Percentiles rank a stretch among this genome's conserved stretches.
Conservation (phyloP, 495 filamentous ascomycete species). For the Neurospora sp. region DNA sequence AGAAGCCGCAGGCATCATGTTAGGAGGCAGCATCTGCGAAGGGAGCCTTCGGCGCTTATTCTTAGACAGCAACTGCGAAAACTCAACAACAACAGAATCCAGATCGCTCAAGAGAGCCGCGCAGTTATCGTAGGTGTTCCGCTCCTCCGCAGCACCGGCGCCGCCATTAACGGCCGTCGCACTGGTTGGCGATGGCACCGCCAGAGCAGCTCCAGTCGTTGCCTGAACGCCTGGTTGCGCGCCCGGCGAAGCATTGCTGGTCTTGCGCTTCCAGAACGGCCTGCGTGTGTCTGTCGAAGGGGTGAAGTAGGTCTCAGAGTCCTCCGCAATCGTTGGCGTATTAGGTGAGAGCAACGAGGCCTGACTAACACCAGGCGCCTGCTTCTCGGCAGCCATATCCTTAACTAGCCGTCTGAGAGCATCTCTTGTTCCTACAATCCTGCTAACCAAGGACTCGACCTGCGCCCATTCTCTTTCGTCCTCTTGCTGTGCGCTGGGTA, state of each 20-base stretch:
- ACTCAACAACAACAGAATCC: conserved; percentile 71
- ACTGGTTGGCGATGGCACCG: conserved; percentile 44
- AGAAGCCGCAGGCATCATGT: conserved; percentile 34
- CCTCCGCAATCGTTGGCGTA: conserved; percentile 32
- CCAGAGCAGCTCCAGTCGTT: conserved; percentile 45
- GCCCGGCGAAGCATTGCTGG: conserved; percentile 39
- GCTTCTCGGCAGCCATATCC: conserved; percentile 62
- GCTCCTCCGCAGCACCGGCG: conserved; percentile 25
- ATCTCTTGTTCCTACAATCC: conserved; percentile 80
- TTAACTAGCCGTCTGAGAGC: conserved; percentile 74
- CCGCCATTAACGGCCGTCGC: conserved; percentile 24
- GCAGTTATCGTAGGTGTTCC: conserved; percentile 64
- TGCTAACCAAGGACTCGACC: conserved; percentile 71
- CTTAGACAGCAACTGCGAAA: conserved; percentile 61
- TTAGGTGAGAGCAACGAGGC: conserved; percentile 29
- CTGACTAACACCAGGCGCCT: conserved; percentile 13
- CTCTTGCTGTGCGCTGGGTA: conserved; percentile 25
- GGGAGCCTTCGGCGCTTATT: conserved; percentile 69
- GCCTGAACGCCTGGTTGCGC: conserved; percentile 27
- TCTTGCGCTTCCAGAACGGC: conserved; percentile 88
- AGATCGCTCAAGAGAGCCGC: conserved; percentile 71
- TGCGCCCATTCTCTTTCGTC: conserved; percentile 80
- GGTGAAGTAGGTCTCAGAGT: conserved; percentile 35
- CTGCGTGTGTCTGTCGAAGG: conserved; percentile 32
- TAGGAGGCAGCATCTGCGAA: conserved; percentile 13